A percentile compares a stretch with the other conserved stretches of the same genome.
These are phyloP conservation scores for Cicer chorassanicum DNA, from an alignment of 306 rosid genomes.

Conservation along the genomic window DNA sequence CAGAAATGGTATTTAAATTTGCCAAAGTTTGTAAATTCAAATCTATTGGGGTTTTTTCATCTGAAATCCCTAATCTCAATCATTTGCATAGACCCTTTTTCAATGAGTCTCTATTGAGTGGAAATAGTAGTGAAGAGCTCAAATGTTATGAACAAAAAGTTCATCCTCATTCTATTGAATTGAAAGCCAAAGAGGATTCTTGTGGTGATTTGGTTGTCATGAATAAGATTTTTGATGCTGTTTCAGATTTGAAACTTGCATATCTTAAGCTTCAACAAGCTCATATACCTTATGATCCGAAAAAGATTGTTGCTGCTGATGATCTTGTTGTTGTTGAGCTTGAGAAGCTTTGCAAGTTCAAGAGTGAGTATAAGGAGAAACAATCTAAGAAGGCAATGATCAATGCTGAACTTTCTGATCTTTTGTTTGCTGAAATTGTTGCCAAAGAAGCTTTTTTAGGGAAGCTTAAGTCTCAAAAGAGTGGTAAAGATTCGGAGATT, in stretches of 20 bases:
- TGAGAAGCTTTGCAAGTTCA: conserved; percentile 68
- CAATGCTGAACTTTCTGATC: conserved; percentile 40
- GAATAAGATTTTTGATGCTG: conserved; percentile 62
- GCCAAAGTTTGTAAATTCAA: conserved; percentile 73
- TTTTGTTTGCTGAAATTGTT: conserved; percentile 52
- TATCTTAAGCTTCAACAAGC: conserved; percentile 85
- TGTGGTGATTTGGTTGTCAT: conserved; percentile 47
- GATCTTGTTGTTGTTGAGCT: conserved; percentile 67
- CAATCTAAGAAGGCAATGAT: conserved; percentile 42
- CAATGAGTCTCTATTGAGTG: conserved; percentile 46
- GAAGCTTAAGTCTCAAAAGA: conserved; percentile 60
- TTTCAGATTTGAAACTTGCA: conserved; percentile 73
- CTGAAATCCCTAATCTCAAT: conserved; percentile 56
- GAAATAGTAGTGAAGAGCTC: conserved; percentile 48
- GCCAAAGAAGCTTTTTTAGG: conserved; percentile 54
- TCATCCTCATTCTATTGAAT: conserved; percentile 56
- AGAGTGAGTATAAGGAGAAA: conserved; percentile 58
- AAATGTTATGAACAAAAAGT: conserved; percentile 50
- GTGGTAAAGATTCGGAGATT: conserved; percentile 58
- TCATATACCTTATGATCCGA: conserved; percentile 75
- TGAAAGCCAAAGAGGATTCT: conserved; percentile 28
- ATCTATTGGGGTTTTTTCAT: conserved; percentile 75
- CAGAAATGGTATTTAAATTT: conserved; percentile 72
- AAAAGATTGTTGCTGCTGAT: conserved; percentile 75
- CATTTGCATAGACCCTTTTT: conserved; percentile 46